Conservation (phyloP, 2,329 filamentous ascomycete species). For the Colletotrichum sp. region DNA sequence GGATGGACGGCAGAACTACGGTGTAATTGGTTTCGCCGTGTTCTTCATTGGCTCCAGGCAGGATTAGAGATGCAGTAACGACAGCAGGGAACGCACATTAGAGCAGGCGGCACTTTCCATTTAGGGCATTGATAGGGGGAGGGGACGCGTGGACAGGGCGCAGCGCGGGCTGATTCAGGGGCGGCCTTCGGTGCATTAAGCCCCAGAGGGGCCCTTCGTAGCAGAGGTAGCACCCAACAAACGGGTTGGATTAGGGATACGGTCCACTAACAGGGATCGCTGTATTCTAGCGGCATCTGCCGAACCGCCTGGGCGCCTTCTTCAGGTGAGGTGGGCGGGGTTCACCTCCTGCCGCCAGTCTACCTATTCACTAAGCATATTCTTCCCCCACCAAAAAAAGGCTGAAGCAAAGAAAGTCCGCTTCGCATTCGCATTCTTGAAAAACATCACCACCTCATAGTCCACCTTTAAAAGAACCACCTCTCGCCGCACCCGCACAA, state of each 20-base stretch:
- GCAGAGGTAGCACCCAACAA: not conserved
- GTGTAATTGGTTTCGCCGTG: not conserved
- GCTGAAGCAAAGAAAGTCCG: not conserved
- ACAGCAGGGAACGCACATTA: not conserved
- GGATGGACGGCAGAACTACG: not conserved
- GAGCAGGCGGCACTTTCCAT: not conserved
- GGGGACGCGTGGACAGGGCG: constrained; percentile 1
- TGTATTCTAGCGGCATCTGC: not conserved
- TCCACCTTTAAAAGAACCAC: not conserved
- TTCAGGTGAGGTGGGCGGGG: not conserved
- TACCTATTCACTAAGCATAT: not conserved
- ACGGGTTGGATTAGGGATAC: not conserved
- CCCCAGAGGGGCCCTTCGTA: not conserved
- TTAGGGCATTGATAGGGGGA: not conserved
- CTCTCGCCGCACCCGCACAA: not conserved
- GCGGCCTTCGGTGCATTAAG: not conserved
- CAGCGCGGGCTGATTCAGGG: not conserved
- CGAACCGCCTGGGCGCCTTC: not conserved
- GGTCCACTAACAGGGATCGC: not conserved
- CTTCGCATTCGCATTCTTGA: not conserved
- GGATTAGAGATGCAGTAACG: not conserved
- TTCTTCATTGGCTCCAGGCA: not conserved
- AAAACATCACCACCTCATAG: not conserved
- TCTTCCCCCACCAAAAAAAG: not conserved
- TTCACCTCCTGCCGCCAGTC: not conserved